Conservation (phyloP, 2,329 filamentous ascomycete species). For the Botryotinia calthae region DNA sequence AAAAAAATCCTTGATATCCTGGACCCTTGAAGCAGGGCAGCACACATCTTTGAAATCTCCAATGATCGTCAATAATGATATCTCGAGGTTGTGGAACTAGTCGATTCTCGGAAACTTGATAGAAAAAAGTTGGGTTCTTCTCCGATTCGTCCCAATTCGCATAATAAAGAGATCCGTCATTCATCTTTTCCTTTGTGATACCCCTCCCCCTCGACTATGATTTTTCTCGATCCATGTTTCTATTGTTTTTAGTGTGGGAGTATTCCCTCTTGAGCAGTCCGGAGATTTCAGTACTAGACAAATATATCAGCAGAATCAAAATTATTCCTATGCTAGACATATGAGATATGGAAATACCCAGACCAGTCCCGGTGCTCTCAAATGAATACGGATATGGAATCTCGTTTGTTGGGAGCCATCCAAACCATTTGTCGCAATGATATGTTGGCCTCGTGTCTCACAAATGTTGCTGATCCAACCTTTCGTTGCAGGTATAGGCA, state of each 20-base stretch:
- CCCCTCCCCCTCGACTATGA: neutral
- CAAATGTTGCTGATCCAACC: neutral
- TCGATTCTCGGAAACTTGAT: conserved; percentile 5
- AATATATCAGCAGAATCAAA: neutral
- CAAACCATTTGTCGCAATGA: neutral
- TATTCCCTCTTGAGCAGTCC: neutral
- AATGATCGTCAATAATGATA: conserved; percentile 21
- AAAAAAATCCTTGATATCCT: conserved; percentile 5
- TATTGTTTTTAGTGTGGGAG: neutral
- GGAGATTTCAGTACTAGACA: neutral
- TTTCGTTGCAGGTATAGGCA: neutral
- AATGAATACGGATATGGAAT: neutral
- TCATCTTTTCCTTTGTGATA: neutral
- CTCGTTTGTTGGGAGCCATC: neutral
- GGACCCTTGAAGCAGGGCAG: conserved; percentile 18
- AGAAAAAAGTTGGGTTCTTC: neutral
- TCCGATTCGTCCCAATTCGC: conserved; percentile 19
- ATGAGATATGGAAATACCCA: neutral
- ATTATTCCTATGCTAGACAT: neutral
- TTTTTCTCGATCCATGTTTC: neutral
- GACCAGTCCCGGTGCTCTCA: neutral
- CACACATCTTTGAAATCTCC: conserved; percentile 5
- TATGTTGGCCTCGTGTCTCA: neutral
- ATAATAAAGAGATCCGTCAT: conserved; percentile 9
- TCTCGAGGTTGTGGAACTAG: conserved; percentile 15